A percentile compares a stretch with the other conserved stretches of the same genome.
phyloP scores from a whole-genome alignment of 345 rosid species.

The Ailanthus altissimus region DNA sequence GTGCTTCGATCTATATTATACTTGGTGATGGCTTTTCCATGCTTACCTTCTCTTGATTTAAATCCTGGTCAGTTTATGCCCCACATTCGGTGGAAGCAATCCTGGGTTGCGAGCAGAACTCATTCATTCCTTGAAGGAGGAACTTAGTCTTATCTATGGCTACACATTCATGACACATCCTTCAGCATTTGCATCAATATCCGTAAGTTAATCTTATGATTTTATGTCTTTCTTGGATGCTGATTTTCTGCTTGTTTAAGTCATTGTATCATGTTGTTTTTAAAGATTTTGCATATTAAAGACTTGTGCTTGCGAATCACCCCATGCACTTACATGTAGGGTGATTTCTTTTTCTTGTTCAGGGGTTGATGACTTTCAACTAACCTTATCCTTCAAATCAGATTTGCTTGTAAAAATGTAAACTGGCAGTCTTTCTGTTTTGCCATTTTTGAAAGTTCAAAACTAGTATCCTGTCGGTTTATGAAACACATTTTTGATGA shows the following conservation, averaged over 20 bases:
- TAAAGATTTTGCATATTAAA: not conserved
- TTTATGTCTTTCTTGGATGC: no score
- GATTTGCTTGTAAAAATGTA: not conserved
- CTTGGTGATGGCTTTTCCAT: not conserved
- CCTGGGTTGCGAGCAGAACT: constrained; percentile 80
- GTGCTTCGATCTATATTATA: not conserved
- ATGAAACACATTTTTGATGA: not conserved
- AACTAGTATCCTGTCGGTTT: not conserved
- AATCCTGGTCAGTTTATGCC: constrained; percentile 53
- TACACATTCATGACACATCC: constrained; percentile 61
- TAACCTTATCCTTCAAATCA: not conserved
- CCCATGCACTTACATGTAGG: not conserved
- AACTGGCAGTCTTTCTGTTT: not conserved
- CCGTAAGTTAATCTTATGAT: constrained; percentile 51
- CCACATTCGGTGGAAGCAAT: constrained; percentile 90
- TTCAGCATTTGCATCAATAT: constrained; percentile 73
- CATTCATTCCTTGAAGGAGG: constrained; percentile 75
- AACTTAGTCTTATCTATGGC: constrained; percentile 78
- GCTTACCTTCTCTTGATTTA: constrained; percentile 4
- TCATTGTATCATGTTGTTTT: not conserved
- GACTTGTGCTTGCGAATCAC: not conserved
- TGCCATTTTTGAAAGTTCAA: not conserved
- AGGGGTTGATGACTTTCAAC: not conserved
- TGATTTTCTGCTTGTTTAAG: no score
- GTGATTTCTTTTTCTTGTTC: not conserved